These are phyloP conservation scores for Tetraselmis chui DNA, from an alignment of 139 green algal species.

Conservation along the genomic window DNA sequence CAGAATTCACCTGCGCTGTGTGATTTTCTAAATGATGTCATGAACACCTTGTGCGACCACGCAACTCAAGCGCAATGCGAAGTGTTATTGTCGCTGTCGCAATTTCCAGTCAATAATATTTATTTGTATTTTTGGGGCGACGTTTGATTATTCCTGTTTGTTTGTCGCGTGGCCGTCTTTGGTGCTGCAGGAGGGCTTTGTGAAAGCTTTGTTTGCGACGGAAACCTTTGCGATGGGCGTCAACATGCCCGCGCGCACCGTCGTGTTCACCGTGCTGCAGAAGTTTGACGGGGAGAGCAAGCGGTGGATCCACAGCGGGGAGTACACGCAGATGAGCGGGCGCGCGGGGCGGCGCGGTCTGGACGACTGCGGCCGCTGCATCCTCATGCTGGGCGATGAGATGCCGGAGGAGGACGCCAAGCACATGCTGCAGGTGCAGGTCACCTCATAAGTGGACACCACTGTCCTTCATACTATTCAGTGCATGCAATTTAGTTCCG, in stretches of 20 bases:
- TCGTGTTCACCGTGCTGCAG: conserved; percentile 80
- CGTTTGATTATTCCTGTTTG: no score
- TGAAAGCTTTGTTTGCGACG: conserved; percentile 74
- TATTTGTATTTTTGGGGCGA: no score
- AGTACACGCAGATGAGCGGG: conserved; percentile 91
- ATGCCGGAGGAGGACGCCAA: conserved; percentile 36
- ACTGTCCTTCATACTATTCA: not conserved
- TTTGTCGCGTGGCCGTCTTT: no score
- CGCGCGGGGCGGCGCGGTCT: conserved; percentile 84
- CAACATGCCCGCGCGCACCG: conserved; percentile 95
- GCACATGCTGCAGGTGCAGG: conserved; percentile 16
- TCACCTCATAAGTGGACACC: not conserved
- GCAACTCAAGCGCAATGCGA: no score
- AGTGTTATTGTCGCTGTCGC: no score
- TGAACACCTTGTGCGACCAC: no score
- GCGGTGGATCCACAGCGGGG: conserved; percentile 44
- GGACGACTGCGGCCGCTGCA: conserved; percentile 79
- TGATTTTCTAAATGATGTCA: no score
- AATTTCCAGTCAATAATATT: no score
- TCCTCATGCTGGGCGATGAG: conserved; percentile 79
- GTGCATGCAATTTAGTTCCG: not conserved
- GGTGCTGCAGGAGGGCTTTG: not conserved
- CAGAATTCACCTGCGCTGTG: no score
- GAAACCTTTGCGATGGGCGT: conserved; percentile 98
- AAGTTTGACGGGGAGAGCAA: conserved; percentile 87